A percentile compares a stretch with the other conserved stretches of the same genome.
Evolutionary conservation across 768 basidiomycete species (phyloP).

Genomic region (Russula virescens): DNA sequence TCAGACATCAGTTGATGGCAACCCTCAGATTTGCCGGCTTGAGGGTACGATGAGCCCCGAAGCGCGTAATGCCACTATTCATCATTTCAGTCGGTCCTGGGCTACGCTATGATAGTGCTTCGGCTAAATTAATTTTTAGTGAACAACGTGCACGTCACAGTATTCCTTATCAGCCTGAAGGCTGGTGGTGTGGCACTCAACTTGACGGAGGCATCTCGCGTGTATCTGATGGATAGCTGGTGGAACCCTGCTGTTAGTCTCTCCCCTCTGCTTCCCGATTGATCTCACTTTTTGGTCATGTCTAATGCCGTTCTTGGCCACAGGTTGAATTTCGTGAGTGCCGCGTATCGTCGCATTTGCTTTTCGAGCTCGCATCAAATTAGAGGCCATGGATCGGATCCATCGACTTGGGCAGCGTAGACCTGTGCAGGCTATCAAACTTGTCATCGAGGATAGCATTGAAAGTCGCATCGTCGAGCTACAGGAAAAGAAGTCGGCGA

Average conservation of each 20-base stretch:
- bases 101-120: background rate
- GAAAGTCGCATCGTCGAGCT: slow-evolving; percentile 93
- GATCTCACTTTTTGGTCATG: background rate
- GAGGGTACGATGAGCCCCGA: slow-evolving; percentile 98
- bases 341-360: background rate
- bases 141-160: slow-evolving; percentile 89
- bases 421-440: slow-evolving; percentile 88
- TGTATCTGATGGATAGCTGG: slow-evolving; percentile 97
- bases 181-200: slow-evolving; percentile 93
- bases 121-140: slow-evolving; percentile 39
- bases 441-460: slow-evolving; percentile 94
- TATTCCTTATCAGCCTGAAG: slow-evolving; percentile 94
- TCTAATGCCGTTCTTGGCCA: background rate
- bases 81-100: slow-evolving; percentile 74
- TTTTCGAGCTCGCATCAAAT: slow-evolving; percentile 6
- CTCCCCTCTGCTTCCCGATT: background rate
- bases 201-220: slow-evolving; percentile 84
- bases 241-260: slow-evolving; percentile 85
- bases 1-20: slow-evolving; percentile 9
- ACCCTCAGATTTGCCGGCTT: slow-evolving; percentile 73
- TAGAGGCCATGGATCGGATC: slow-evolving; percentile 97
- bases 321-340: slow-evolving; percentile 76
- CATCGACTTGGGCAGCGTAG: slow-evolving; percentile 91
- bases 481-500: slow-evolving; percentile 94
- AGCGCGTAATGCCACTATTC: slow-evolving; percentile 89